These are phyloP conservation scores for Schizopora paradoxa DNA, from an alignment of 1,284 basidiomycete genomes.

Conservation along the genomic window DNA sequence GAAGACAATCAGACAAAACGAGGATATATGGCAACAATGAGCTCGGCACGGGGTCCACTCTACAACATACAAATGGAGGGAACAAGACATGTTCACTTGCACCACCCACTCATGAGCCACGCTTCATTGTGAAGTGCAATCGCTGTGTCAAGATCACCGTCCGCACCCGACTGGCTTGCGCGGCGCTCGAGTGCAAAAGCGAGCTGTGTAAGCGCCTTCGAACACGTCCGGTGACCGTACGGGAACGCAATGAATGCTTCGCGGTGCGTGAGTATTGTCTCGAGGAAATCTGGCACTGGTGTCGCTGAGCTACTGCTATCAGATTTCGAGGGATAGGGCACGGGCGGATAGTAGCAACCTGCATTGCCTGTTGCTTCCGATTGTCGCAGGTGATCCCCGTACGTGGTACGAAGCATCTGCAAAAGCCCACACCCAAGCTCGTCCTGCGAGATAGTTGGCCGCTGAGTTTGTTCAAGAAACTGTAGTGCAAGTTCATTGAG, in stretches of 20 bases:
- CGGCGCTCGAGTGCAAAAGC: conserved; percentile 14
- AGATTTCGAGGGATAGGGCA: too few species aligned
- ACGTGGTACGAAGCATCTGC: conserved; percentile 2
- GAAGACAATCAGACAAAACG: neutral
- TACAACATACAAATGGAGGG: too few species aligned
- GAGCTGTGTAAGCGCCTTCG: conserved; percentile 12
- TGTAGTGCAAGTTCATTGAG: neutral
- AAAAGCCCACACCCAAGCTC: conserved; percentile 13
- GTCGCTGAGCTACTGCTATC: conserved; percentile 2
- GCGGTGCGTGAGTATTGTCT: conserved; percentile 17
- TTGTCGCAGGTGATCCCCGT: too few species aligned
- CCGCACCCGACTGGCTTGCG: conserved; percentile 3
- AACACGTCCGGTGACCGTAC: conserved; percentile 12
- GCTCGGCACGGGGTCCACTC: too few species aligned
- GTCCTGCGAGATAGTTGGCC: neutral
- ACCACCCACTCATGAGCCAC: conserved; percentile 19
- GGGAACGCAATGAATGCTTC: conserved; percentile 17
- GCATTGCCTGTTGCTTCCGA: too few species aligned
- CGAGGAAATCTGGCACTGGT: conserved; percentile 14
- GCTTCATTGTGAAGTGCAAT: conserved; percentile 17
- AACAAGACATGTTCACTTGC: too few species aligned
- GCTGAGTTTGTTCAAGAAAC: conserved; percentile 9
- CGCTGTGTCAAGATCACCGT: conserved; percentile 15
- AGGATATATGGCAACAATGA: neutral
- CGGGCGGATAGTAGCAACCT: too few species aligned